A percentile compares a stretch with the other conserved stretches of the same genome.
phyloP scores from a whole-genome alignment of 1,284 basidiomycete genomes.

The Afroboletus lepidellus region DNA sequence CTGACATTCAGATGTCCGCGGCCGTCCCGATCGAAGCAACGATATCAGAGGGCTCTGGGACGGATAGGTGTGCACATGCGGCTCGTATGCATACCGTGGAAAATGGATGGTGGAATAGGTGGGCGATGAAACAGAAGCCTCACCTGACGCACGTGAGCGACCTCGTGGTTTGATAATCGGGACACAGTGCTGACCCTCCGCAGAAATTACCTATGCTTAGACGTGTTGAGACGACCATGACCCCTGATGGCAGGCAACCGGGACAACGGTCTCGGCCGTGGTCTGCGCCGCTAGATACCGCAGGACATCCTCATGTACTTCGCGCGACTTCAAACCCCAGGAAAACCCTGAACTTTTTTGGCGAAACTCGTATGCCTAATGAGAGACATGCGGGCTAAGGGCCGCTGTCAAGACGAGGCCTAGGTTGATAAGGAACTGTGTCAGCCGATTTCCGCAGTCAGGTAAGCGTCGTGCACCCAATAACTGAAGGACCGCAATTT shows the following conservation, averaged over 20 bases:
- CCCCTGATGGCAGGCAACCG: constrained; percentile 39
- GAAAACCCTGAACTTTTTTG: constrained; percentile 11
- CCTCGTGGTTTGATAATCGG: constrained; percentile 11
- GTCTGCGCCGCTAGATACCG: constrained; percentile 25
- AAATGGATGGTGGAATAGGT: constrained; percentile 60
- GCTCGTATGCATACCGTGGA: constrained; percentile 46
- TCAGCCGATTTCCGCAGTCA: constrained; percentile 9
- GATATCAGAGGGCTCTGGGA: constrained; percentile 23
- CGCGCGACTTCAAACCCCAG: constrained; percentile 17
- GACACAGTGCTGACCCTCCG: constrained; percentile 16
- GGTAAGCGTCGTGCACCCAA: constrained; percentile 13
- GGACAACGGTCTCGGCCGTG: constrained; percentile 24
- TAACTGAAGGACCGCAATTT: constrained; percentile 1
- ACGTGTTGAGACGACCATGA: constrained; percentile 49
- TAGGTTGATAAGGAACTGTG: constrained; percentile 1
- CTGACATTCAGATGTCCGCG: not conserved
- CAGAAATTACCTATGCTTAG: constrained; percentile 36
- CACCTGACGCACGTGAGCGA: constrained; percentile 22
- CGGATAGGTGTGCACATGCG: constrained; percentile 24
- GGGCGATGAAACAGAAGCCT: constrained; percentile 37
- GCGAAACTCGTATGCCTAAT: constrained; percentile 9
- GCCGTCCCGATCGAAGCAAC: not conserved
- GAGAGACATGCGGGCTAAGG: constrained; percentile 11
- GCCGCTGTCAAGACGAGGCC: constrained; percentile 2
- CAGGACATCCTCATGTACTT: constrained; percentile 14